Conservation (phyloP, 768 basidiomycete genomes). For the Lactarius tabidus region DNA sequence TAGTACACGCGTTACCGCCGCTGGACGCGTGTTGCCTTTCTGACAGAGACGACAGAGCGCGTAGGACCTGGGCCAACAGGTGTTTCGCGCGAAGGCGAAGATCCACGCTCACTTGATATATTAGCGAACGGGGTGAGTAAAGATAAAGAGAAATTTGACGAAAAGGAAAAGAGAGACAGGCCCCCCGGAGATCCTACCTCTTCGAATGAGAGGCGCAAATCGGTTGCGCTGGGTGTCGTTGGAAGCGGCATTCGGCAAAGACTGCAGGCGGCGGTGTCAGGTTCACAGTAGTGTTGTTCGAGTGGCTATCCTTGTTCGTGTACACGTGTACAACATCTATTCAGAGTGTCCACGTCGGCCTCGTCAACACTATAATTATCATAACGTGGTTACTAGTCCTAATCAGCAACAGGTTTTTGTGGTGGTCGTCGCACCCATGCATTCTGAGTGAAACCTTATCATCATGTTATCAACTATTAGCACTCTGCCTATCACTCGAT, state of each 20-base stretch:
- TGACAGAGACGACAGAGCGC: conserved; percentile 65
- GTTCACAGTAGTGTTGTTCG: conserved; percentile 1
- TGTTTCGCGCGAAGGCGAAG: conserved; percentile 26
- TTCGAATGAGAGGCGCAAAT: conserved; percentile 1
- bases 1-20: conserved; percentile 82
- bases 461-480: not conserved
- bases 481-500: not conserved
- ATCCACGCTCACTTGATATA: conserved; percentile 9
- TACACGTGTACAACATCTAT: conserved; percentile 2
- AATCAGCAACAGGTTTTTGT: not conserved
- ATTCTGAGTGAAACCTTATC: not conserved
- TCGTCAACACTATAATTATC: not conserved
- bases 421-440: not conserved
- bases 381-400: not conserved
- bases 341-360: not conserved
- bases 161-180: conserved; percentile 1
- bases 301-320: not conserved
- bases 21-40: conserved; percentile 82
- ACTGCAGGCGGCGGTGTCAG: conserved; percentile 19
- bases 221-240: conserved; percentile 11
- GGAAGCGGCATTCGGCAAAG: conserved; percentile 19
- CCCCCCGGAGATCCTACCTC: not conserved
- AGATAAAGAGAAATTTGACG: not conserved
- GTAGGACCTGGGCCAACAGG: conserved; percentile 37
- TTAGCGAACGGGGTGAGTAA: not conserved